A percentile compares a stretch with the other conserved stretches of the same genome.
phyloP scores from a whole-genome alignment of 768 basidiomycete species.

The Mycena venus region DNA sequence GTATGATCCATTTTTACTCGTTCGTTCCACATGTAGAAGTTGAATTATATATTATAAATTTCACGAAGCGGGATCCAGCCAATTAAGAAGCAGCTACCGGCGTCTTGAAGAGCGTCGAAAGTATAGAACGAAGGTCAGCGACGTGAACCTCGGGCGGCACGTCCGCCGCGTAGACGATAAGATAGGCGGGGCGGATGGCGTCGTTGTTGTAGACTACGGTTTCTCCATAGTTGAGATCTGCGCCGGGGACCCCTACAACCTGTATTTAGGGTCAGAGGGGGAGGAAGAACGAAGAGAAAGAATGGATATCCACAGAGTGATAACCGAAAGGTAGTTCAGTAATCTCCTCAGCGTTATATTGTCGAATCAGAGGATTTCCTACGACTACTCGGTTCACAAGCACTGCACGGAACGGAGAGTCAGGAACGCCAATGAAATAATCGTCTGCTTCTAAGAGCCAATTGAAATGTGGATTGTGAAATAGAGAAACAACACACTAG shows the following conservation, averaged over 20 bases:
- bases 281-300: not conserved
- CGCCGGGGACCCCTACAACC: constrained; percentile 75
- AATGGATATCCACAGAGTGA: constrained; percentile 66
- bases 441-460: constrained; percentile 72
- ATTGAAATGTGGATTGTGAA: not conserved
- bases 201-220: constrained; percentile 78
- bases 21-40: constrained; percentile 1
- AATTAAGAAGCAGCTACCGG: constrained; percentile 59
- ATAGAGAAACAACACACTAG: constrained; percentile 57
- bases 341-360: constrained; percentile 61
- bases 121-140: constrained; percentile 48
- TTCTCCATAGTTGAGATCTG: constrained; percentile 77
- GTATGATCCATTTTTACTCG: constrained; percentile 41
- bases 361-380: constrained; percentile 66
- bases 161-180: constrained; percentile 68
- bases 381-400: constrained; percentile 75
- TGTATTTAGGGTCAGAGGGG: constrained; percentile 35
- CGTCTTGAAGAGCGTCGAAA: constrained; percentile 61
- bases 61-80: constrained; percentile 32
- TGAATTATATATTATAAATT: constrained; percentile 29
- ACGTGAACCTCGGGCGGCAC: constrained; percentile 40
- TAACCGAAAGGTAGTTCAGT: constrained; percentile 68
- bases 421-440: constrained; percentile 61
- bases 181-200: constrained; percentile 75
- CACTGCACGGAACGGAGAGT: constrained; percentile 61